These are phyloP conservation scores for Penicillium sp. DNA, from an alignment of 2,329 filamentous ascomycete genomes.

Conservation along the genomic window DNA sequence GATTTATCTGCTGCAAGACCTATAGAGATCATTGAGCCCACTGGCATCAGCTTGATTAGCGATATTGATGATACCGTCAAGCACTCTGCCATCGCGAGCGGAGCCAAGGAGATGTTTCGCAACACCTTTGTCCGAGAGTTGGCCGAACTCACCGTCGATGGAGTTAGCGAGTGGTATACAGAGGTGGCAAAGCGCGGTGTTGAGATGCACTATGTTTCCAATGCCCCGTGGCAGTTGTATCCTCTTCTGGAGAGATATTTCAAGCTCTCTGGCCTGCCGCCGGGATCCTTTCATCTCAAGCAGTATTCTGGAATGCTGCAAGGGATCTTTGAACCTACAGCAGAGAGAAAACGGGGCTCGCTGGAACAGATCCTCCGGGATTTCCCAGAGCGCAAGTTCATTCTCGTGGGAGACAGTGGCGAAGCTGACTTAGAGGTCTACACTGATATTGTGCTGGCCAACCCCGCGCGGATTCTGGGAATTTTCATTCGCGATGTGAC, in stretches of 20 bases:
- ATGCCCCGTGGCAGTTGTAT: constrained; percentile 96
- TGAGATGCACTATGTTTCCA: constrained; percentile 94
- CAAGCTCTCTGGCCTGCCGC: constrained; percentile 69
- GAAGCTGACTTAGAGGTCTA: constrained; percentile 97
- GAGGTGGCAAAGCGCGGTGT: constrained; percentile 73
- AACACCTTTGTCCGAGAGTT: constrained; percentile 92
- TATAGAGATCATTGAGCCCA: constrained; percentile 68
- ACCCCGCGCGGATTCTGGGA: constrained; percentile 75
- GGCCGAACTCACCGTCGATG: constrained; percentile 71
- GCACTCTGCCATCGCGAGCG: constrained; percentile 79
- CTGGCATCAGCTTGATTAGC: constrained; percentile 85
- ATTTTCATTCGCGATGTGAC: constrained; percentile 96
- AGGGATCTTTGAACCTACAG: constrained; percentile 95
- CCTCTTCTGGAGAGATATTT: constrained; percentile 85
- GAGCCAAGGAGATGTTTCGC: constrained; percentile 88
- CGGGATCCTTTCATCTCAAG: constrained; percentile 89
- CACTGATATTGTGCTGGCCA: constrained; percentile 78
- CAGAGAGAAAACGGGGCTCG: constrained; percentile 85
- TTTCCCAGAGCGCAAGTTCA: constrained; percentile 82
- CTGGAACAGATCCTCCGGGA: constrained; percentile 79
- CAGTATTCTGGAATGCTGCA: constrained; percentile 96
- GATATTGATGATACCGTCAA: constrained; percentile 98
- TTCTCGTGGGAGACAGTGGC: constrained; percentile 90
- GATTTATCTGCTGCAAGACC: constrained; percentile 74
- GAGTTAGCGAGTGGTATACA: constrained; percentile 85